Conservation (phyloP, 495 filamentous ascomycete genomes). For the Durotheca rogersii region DNA sequence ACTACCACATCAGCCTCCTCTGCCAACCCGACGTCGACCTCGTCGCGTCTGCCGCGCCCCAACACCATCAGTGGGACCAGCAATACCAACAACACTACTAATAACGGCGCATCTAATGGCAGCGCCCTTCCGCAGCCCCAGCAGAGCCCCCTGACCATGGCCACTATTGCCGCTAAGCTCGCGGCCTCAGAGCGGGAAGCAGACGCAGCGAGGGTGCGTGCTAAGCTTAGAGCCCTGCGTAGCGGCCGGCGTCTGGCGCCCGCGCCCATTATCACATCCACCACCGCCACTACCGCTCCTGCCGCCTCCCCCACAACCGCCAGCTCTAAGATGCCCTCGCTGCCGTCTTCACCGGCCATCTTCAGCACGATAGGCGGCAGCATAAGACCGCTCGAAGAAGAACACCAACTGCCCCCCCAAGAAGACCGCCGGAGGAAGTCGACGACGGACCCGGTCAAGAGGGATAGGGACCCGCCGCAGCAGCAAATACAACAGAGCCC, state of each 20-base stretch:
- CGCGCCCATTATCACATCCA: slow-evolving; percentile 7
- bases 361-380: too few relatives aligned
- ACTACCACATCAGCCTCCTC: too few relatives aligned
- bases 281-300: too few relatives aligned
- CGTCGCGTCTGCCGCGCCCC: slow-evolving; percentile 47
- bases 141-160: slow-evolving; percentile 53
- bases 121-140: slow-evolving; percentile 34
- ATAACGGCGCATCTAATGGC: slow-evolving; percentile 15
- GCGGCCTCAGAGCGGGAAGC: slow-evolving; percentile 58
- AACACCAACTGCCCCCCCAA: too few relatives aligned
- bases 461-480: slow-evolving; percentile 4
- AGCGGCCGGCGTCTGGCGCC: slow-evolving; percentile 27
- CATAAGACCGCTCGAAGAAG: too few relatives aligned
- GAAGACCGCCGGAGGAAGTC: neutral
- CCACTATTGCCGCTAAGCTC: slow-evolving; percentile 56
- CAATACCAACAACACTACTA: neutral
- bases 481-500: neutral
- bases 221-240: slow-evolving; percentile 53
- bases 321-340: slow-evolving; percentile 9
- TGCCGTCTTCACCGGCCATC: slow-evolving; percentile 3
- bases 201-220: slow-evolving; percentile 55
- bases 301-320: too few relatives aligned
- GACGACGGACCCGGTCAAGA: slow-evolving; percentile 30
- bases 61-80: slow-evolving; percentile 18
- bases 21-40: slow-evolving; percentile 14